These are phyloP conservation scores for Solanum gandarillasii DNA, from an alignment of 257 asterid genomes.

Conservation along the genomic window DNA sequence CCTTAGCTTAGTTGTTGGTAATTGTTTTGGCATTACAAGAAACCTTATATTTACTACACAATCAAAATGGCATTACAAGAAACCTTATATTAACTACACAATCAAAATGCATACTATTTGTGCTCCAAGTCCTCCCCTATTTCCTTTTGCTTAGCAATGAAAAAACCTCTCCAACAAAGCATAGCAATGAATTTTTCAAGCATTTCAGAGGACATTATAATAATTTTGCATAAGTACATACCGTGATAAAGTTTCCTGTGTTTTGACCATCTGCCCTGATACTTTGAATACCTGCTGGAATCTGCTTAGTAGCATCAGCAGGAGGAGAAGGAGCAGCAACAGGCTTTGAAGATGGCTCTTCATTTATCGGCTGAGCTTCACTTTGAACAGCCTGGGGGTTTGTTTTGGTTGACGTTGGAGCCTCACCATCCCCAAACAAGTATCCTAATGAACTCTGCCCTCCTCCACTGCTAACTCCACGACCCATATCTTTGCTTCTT, in stretches of 20 bases:
- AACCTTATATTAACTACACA: background rate
- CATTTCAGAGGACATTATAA: background rate
- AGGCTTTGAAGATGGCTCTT: background rate
- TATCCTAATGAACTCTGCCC: background rate
- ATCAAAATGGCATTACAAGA: background rate
- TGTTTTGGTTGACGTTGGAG: background rate
- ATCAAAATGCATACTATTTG: background rate
- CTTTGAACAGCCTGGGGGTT: background rate
- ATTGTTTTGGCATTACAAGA: background rate
- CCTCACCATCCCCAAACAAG: conserved; percentile 1
- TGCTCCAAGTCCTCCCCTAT: background rate
- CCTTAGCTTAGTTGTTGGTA: background rate
- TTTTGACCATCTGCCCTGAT: background rate
- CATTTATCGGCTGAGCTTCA: background rate
- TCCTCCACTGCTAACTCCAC: conserved; percentile 2
- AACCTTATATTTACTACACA: background rate
- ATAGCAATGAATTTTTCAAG: background rate
- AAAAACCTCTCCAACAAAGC: background rate
- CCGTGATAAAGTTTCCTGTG: background rate
- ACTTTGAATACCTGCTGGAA: conserved; percentile 1
- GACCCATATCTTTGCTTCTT: background rate
- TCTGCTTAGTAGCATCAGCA: background rate
- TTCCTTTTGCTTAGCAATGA: background rate
- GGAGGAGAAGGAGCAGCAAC: background rate
- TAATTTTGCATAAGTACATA: background rate